Base-by-base conservation (phyloP, 2,329 filamentous ascomycete species). In the Sporothrix humicola region DNA sequence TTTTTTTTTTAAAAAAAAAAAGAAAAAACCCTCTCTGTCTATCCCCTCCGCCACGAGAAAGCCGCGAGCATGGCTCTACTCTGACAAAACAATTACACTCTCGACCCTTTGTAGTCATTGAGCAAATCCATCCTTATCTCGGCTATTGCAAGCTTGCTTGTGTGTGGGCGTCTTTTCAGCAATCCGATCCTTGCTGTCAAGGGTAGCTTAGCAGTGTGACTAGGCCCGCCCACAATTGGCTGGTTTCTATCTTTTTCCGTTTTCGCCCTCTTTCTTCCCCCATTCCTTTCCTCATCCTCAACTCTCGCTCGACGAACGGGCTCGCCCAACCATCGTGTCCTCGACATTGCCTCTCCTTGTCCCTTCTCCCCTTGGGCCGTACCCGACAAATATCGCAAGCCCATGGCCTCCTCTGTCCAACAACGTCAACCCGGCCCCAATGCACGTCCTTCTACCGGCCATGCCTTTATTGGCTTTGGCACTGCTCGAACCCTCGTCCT, bases 401-500 rank as follows among this genome's bases (percentile, higher is more conserved):
- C 50, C 58, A 75, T 75, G 74, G 74, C 73, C n/a, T 37, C 69
- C 37, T 17, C 56, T 17, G n/a, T 61, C 9, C 42, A 42, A 3
- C 58, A 65, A 5, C 74, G 58, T 31, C 61, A 71, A 37, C 56
- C 46, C 20, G 58, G 71, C 61, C 56, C 58, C 9, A 26, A 44
- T 17, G 20, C 65, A 50, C 75, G 72, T 61, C 63, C 61, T 17
- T 59, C 59, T 7, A 3, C 48, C 26, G 26, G 52, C 46, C 69
- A 31, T 48, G 52, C 48, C 73, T 46, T 66, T 63, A 71, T 72
- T 79, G 81, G 81, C 76, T 81, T 85, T 74, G 81, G 65, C 31
- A 37, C 75, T 12, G 71, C 83, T 69, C 84, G 87, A 75, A 84
- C 86, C 48, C 83, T 84, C 74, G 81, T 88, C 72, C 81, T 90